Evolutionary conservation across 2,329 filamentous ascomycete species (phyloP).

Genomic region (Stagonosporopsis vannaccii): DNA sequence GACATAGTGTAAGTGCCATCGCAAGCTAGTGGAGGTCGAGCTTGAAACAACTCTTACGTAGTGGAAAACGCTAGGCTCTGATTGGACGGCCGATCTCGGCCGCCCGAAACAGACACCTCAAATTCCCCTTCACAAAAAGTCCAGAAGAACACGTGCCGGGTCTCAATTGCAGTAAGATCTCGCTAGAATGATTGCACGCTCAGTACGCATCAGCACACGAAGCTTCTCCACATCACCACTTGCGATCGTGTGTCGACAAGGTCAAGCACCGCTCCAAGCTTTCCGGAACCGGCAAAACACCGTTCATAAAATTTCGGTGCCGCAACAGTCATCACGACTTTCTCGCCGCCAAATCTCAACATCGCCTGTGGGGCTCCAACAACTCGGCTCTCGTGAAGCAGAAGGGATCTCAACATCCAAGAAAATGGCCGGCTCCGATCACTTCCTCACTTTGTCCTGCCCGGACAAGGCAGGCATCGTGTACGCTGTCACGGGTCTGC

Average conservation of each 20-base stretch:
- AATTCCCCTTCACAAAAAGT: slow-evolving; percentile 19
- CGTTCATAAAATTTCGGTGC: slow-evolving; percentile 38
- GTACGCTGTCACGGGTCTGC: slow-evolving; percentile 80
- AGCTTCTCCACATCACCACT: slow-evolving; percentile 26
- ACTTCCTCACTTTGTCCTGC: slow-evolving; percentile 76
- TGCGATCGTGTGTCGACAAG: slow-evolving; percentile 30
- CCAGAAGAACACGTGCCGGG: slow-evolving; percentile 19
- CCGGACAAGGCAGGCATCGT: slow-evolving; percentile 86
- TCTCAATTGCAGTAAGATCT: slow-evolving; percentile 17
- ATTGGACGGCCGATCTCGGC: slow-evolving; percentile 34
- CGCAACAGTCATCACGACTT: slow-evolving; percentile 28
- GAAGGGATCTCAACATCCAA: slow-evolving; percentile 37
- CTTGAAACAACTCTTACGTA: slow-evolving; percentile 12
- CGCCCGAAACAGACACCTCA: slow-evolving; percentile 22
- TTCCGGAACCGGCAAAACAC: slow-evolving; percentile 43
- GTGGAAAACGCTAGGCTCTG: slow-evolving; percentile 20
- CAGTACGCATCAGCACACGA: slow-evolving; percentile 26
- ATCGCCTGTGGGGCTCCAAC: slow-evolving; percentile 24
- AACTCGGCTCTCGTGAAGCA: slow-evolving; percentile 29
- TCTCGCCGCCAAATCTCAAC: slow-evolving; percentile 29
- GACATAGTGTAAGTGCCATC: background rate
- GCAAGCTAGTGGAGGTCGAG: background rate
- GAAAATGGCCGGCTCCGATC: slow-evolving; percentile 42
- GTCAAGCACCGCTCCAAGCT: slow-evolving; percentile 27
- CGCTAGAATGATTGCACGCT: slow-evolving; percentile 30